Evolutionary conservation across 129 eudicot genomes (phyloP), one percentile per base, ranked within the genome.

Genomic region (Flaveria linearis): DNA sequence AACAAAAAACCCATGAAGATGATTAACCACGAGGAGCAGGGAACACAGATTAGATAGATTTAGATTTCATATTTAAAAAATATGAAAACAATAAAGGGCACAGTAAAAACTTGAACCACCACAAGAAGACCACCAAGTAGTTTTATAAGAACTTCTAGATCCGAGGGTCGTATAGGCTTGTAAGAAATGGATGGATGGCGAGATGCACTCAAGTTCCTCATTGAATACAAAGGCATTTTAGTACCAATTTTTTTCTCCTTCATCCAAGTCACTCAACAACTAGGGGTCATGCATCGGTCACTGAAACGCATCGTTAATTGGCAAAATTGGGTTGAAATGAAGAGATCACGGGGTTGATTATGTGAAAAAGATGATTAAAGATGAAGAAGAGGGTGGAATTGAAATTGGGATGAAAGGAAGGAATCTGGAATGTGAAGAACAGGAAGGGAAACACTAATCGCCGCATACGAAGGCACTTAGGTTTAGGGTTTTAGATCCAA

Each of bases 131-230:
- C 36, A 30, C 36, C 5, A 62, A 91, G 99, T 52, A 91, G 73
- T 74, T 89, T 88, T 62, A 84, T 88, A 71, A 94, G 87, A 78
- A 86, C 85, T 16, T 77, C 87, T 13, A 91, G 71, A 81, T 94
- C 99, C 7, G 96, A 85, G 33, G 97, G 88, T 64, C 78, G 69
- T 50, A 94, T 89, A 18, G 90, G 93, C 84, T 97, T 91, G 78
- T 87, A 94, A 57, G 85, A 63, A 65, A 91, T 86, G 61, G 79
- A 67, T 58, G 97, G 93, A 72, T 72, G 87, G 80, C 60, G 78
- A 73, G 90, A 75, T 16, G 71, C 73, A 73, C 78, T 88, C 82
- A 84, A 60, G 67, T 85, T 87, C 75, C 89, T 84, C 97, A 87
- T 89, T 67, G 96, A 69, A 71, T 75, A 72, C 30, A 7, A 53